Evolutionary conservation across 805 yeast species (phyloP), one percentile per base, ranked within the genome.

Genomic region (Komagataella phaffii): DNA sequence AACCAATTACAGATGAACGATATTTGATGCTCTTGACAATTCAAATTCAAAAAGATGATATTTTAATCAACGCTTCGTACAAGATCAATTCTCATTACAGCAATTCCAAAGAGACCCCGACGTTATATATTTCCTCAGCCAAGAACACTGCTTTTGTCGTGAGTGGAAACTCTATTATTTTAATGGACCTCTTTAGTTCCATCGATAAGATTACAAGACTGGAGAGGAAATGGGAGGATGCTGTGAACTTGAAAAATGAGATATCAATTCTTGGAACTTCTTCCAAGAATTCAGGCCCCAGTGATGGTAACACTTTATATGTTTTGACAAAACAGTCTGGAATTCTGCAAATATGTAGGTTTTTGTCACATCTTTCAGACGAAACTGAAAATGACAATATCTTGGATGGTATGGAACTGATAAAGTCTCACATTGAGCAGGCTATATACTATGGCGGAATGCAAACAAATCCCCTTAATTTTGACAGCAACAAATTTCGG

Each of bases 381-480:
- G 40, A 30, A 8, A 14, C 40, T 10, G 46, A n/a, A 17, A 10
- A 17, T 44, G 5, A 8, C 19, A 44, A 12, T 19, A n/a, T 17
- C 19, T 12, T 17, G 46, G 46, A 44, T 17, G 46, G 23, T 44
- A 44, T 19, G 46, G 46, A 53, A 3, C 72, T 81, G 48, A 70
- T 86, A 40, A 83, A 82, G 60, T 77, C 88, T 0, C 90, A 83
- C 58, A 77, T 91, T 19, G 93, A 85, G 57, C 97, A 90, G 64
- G 96, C 90, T 0, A 78, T 90, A 1, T 84, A 82, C 58, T 85
- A 79, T 55, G 74, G 79, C 2, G 65, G 62, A 7, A 57, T 66
- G 5, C 46, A 17, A 7, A 17, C 46, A 17, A 44, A 44, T 8
- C 46, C 46, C 3, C 23, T 44, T 44, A 19, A 44, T 19, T 44